phyloP scores from a whole-genome alignment of 805 yeast genomes.

The Myxozyma udenii region DNA sequence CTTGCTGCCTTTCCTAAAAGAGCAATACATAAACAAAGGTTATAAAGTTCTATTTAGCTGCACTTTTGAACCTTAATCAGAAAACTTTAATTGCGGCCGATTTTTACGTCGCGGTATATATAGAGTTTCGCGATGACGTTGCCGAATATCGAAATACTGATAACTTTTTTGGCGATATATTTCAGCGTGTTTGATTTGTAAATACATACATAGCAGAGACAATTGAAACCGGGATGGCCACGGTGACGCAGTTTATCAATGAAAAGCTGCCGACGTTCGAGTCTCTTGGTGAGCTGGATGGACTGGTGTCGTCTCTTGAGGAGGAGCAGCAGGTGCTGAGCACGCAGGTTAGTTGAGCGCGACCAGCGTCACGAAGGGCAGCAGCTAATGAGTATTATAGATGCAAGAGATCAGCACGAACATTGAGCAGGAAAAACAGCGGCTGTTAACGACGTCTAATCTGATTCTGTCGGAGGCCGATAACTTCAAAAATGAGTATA shows the following conservation, averaged over 20 bases:
- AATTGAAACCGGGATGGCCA: too few species aligned
- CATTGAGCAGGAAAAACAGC: constrained; percentile 9
- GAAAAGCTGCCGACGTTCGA: constrained; percentile 13
- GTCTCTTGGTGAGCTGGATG: constrained; percentile 15
- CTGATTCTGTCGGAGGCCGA: constrained; percentile 1
- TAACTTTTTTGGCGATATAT: too few species aligned
- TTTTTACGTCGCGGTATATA: too few species aligned
- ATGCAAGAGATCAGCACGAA: constrained; percentile 7
- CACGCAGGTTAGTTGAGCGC: constrained; percentile 3
- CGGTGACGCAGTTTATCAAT: constrained; percentile 21
- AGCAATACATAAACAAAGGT: too few species aligned
- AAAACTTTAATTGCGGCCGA: too few species aligned
- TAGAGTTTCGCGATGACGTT: too few species aligned
- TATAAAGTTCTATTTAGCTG: too few species aligned
- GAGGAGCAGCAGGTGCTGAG: constrained; percentile 13
- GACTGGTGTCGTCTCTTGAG: constrained; percentile 18
- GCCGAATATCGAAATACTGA: too few species aligned
- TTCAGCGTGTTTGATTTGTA: too few species aligned
- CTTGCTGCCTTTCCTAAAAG: too few species aligned
- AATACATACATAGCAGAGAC: too few species aligned
- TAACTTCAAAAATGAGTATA: constrained; percentile 1
- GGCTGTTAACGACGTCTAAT: constrained; percentile 7
- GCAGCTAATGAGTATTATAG: constrained; percentile 7
- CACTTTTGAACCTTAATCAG: too few species aligned
- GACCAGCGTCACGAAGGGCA: neutral